A percentile compares a stretch with the other conserved stretches of the same genome.
Evolutionary conservation across 495 filamentous ascomycete genomes (phyloP).

Genomic region (Staphylotrichum tortipilum): DNA sequence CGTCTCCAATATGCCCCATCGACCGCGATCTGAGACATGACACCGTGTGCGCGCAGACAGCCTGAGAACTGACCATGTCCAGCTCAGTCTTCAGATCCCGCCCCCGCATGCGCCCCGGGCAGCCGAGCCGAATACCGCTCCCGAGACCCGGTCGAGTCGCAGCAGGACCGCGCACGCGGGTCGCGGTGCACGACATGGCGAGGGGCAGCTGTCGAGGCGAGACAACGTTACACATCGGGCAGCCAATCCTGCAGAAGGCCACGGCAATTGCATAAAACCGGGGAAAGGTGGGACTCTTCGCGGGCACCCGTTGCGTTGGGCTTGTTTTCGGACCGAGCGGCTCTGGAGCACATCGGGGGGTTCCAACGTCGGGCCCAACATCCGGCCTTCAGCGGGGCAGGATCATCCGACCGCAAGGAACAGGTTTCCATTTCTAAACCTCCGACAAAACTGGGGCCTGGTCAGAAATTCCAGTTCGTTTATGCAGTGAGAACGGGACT

Average conservation of each 20-base stretch:
- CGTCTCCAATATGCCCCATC: too few relatives aligned
- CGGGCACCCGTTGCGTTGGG: not conserved
- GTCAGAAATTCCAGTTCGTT: not conserved
- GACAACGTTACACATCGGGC: constrained; percentile 1
- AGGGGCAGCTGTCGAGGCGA: not conserved
- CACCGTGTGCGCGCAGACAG: too few relatives aligned
- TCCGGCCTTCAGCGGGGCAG: too few relatives aligned
- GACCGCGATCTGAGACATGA: too few relatives aligned
- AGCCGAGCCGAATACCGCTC: not conserved
- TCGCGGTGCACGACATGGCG: not conserved
- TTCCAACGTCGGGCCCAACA: not conserved
- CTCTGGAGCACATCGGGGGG: not conserved
- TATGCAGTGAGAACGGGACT: not conserved
- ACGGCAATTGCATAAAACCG: not conserved
- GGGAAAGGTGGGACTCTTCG: not conserved
- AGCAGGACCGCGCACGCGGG: not conserved
- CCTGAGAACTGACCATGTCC: too few relatives aligned
- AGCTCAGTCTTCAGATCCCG: too few relatives aligned
- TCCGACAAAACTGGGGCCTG: too few relatives aligned
- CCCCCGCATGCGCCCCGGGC: not conserved
- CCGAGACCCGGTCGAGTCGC: not conserved
- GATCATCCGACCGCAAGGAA: too few relatives aligned
- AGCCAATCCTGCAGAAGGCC: not conserved
- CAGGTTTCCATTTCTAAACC: too few relatives aligned
- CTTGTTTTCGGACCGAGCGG: not conserved